Percentiles rank a stretch among this genome's conserved stretches.
These are phyloP conservation scores for Coix lacrymajobi DNA, from an alignment of 176 grass and related monocot genomes.

Conservation along the genomic window DNA sequence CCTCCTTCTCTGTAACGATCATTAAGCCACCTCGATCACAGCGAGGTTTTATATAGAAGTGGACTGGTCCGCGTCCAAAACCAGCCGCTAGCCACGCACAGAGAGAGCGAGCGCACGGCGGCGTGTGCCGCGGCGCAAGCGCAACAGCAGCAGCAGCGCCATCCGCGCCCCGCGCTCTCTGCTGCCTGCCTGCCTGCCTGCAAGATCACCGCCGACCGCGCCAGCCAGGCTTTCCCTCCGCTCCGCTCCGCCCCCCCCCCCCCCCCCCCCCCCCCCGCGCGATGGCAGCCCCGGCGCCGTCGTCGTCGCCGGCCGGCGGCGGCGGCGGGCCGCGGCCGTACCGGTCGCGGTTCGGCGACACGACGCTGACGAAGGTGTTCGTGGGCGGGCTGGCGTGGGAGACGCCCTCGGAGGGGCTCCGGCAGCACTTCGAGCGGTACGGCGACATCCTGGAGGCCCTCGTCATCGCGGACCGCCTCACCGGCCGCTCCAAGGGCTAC, in stretches of 20 bases:
- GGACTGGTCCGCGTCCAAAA: neutral
- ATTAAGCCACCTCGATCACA: slow-evolving; percentile 31
- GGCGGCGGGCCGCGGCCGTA: slow-evolving; percentile 21
- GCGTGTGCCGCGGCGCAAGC: slow-evolving; percentile 2
- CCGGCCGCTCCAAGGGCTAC: slow-evolving; percentile 93
- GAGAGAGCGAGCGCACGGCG: neutral
- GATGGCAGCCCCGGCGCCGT: slow-evolving; percentile 22
- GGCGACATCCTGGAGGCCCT: slow-evolving; percentile 98
- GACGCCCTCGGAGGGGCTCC: slow-evolving; percentile 73
- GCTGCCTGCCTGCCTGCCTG: neutral
- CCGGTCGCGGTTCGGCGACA: slow-evolving; percentile 88
- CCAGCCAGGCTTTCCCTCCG: neutral
- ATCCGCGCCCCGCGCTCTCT: neutral
- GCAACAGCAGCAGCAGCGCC: neutral
- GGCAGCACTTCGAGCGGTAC: slow-evolving; percentile 83
- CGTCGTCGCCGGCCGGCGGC: slow-evolving; percentile 26
- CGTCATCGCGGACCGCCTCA: slow-evolving; percentile 78
- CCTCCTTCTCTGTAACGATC: slow-evolving; percentile 16
- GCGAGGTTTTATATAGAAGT: slow-evolving; percentile 4
- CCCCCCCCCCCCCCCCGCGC: too few species aligned
- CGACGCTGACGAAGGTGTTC: slow-evolving; percentile 96
- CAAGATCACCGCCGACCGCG: neutral
- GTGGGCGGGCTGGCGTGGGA: slow-evolving; percentile 97
- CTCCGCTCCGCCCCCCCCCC: too few species aligned
- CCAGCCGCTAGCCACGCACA: neutral